Evolutionary conservation across 306 rosid genomes (phyloP).

Genomic region (Acacia acuminata): DNA sequence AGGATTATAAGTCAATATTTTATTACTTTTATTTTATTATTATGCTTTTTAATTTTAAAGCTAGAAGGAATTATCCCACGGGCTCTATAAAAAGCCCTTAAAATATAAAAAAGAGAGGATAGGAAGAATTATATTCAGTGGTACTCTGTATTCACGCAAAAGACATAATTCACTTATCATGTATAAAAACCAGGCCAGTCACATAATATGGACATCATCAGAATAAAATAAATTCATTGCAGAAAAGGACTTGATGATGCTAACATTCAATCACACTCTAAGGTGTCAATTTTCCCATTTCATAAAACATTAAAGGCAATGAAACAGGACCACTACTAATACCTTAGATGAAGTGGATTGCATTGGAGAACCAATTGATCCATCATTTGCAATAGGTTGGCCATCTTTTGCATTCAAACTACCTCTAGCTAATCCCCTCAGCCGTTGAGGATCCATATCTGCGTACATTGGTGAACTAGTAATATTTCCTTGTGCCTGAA

Average conservation of each 20-base stretch:
- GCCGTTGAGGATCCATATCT: slow-evolving; percentile 85
- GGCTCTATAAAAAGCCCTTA: not conserved
- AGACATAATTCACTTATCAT: slow-evolving; percentile 16
- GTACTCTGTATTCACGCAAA: not conserved
- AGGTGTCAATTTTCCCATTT: slow-evolving; percentile 13
- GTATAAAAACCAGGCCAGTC: slow-evolving; percentile 24
- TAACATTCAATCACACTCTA: slow-evolving; percentile 1
- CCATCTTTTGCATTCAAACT: slow-evolving; percentile 72
- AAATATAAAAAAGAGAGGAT: not conserved
- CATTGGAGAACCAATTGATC: slow-evolving; percentile 91
- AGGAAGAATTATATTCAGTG: not conserved
- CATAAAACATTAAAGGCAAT: slow-evolving; percentile 9
- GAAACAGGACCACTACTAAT: slow-evolving; percentile 18
- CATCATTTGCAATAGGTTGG: slow-evolving; percentile 69
- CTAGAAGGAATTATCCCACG: not conserved
- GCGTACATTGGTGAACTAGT: slow-evolving; percentile 59
- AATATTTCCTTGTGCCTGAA: slow-evolving; percentile 77
- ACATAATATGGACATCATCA: slow-evolving; percentile 9
- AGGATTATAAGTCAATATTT: not conserved
- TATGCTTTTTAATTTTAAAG: not conserved
- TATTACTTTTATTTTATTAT: not conserved
- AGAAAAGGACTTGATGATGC: not conserved
- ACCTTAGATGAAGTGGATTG: slow-evolving; percentile 89
- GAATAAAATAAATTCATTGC: slow-evolving; percentile 4
- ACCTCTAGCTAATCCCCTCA: slow-evolving; percentile 78